These are phyloP conservation scores for Sphaerulina vaccinii DNA, from an alignment of 2,329 filamentous ascomycete species.

Conservation along the genomic window DNA sequence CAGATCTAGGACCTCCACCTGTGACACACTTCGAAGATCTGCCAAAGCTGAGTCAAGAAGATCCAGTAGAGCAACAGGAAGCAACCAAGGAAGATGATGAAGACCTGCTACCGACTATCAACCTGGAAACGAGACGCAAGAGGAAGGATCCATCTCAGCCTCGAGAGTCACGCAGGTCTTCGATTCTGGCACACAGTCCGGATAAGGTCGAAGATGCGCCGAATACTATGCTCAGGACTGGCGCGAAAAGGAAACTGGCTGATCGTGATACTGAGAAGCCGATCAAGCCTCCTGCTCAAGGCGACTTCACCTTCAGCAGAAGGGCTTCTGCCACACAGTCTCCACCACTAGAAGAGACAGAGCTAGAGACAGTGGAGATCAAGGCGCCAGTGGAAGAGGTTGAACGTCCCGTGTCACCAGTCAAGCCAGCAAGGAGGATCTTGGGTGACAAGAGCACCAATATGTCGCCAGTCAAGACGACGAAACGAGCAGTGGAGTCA, in stretches of 20 bases:
- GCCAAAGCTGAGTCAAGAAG: conserved; percentile 14
- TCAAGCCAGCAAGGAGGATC: conserved; percentile 34
- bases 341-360: conserved; percentile 9
- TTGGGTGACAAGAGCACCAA: conserved; percentile 45
- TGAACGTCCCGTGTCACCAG: conserved; percentile 3
- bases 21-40: conserved; percentile 50
- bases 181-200: conserved; percentile 44
- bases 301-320: conserved; percentile 51
- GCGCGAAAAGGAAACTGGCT: conserved; percentile 59
- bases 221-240: conserved; percentile 43
- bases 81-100: conserved; percentile 28
- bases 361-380: conserved; percentile 28
- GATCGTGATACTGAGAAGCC: conserved; percentile 52
- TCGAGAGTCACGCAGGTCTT: conserved; percentile 40
- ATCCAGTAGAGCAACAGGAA: neutral
- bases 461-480: conserved; percentile 36
- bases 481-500: conserved; percentile 21
- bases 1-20: conserved; percentile 64
- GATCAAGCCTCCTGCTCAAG: conserved; percentile 34
- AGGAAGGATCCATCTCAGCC: conserved; percentile 48
- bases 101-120: conserved; percentile 44
- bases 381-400: conserved; percentile 7
- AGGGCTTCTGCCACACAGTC: conserved; percentile 28
- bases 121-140: conserved; percentile 54
- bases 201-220: conserved; percentile 38